A percentile compares a stretch with the other conserved stretches of the same genome.
Conservation (phyloP, 23 red algal genomes). For the Gracilaria gracilis region DNA sequence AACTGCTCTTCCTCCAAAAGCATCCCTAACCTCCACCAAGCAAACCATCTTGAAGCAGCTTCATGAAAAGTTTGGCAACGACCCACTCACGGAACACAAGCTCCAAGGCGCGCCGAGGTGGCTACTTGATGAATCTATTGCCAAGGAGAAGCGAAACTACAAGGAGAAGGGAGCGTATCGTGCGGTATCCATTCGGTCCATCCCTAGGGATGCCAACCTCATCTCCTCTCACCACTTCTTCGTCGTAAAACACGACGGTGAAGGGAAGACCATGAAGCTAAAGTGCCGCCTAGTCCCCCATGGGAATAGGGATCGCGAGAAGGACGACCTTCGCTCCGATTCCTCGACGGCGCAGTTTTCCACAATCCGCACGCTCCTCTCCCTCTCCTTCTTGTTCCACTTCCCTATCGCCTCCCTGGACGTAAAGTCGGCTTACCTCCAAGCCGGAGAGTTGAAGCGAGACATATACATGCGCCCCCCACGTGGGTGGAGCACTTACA, state of each 20-base stretch:
- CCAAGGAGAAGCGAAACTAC: too few relatives aligned
- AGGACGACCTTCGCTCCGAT: too few relatives aligned
- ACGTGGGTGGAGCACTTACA: too few relatives aligned
- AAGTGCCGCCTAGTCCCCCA: too few relatives aligned
- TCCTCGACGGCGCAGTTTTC: too few relatives aligned
- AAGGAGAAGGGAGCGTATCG: too few relatives aligned
- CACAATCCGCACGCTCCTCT: too few relatives aligned
- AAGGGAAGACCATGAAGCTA: not conserved
- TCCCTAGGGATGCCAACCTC: not conserved
- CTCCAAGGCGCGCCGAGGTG: too few relatives aligned
- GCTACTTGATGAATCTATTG: too few relatives aligned
- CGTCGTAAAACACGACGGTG: not conserved
- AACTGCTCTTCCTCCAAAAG: not conserved
- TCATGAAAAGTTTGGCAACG: too few relatives aligned
- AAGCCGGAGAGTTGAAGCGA: not conserved
- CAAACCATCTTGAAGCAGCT: not conserved
- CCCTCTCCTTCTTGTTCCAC: not conserved
- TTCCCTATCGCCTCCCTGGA: conserved; percentile 15
- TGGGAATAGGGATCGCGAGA: too few relatives aligned
- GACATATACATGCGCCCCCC: conserved; percentile 8
- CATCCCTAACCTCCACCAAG: not conserved
- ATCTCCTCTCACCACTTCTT: conserved; percentile 42
- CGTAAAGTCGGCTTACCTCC: conserved; percentile 27
- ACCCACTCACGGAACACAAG: too few relatives aligned
- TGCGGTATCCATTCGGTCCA: not conserved